These are phyloP conservation scores for Fraxinus velutina DNA, from an alignment of 305 asterid genomes.

Conservation along the genomic window DNA sequence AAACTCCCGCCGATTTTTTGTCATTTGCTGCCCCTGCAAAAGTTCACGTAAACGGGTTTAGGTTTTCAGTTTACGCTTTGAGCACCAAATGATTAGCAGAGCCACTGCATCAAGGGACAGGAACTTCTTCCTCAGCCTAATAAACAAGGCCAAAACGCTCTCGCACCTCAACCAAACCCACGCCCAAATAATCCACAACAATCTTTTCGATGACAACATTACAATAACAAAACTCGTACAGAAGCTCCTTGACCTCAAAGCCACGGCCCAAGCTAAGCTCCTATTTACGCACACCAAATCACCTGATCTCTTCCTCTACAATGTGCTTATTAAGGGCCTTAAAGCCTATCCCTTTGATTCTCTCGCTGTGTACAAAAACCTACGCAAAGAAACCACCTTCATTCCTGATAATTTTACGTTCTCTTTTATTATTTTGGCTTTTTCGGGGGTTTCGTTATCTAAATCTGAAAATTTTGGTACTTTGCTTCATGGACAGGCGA, in stretches of 20 bases:
- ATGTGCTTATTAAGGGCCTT: constrained; percentile 66
- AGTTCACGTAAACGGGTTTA: neutral
- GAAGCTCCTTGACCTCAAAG: constrained; percentile 47
- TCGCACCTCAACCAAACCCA: constrained; percentile 58
- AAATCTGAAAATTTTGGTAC: constrained; percentile 37
- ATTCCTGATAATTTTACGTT: constrained; percentile 65
- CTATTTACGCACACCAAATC: constrained; percentile 37
- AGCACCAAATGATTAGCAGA: constrained; percentile 4
- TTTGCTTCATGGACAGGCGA: constrained; percentile 65
- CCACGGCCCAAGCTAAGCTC: constrained; percentile 51
- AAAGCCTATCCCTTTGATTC: constrained; percentile 45
- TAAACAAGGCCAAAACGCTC: constrained; percentile 41
- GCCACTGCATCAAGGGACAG: constrained; percentile 41
- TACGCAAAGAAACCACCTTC: constrained; percentile 37
- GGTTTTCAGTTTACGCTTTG: neutral
- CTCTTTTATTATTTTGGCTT: constrained; percentile 52
- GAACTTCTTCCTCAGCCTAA: constrained; percentile 41
- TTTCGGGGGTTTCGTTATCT: constrained; percentile 31
- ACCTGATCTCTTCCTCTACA: constrained; percentile 73
- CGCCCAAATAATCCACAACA: constrained; percentile 53
- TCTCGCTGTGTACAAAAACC: constrained; percentile 36
- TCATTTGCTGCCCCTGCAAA: neutral
- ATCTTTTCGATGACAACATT: constrained; percentile 35
- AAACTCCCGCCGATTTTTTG: neutral
- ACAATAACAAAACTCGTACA: constrained; percentile 65